Evolutionary conservation across 805 yeast species (phyloP).

Genomic region (Ogataea allantospora): DNA sequence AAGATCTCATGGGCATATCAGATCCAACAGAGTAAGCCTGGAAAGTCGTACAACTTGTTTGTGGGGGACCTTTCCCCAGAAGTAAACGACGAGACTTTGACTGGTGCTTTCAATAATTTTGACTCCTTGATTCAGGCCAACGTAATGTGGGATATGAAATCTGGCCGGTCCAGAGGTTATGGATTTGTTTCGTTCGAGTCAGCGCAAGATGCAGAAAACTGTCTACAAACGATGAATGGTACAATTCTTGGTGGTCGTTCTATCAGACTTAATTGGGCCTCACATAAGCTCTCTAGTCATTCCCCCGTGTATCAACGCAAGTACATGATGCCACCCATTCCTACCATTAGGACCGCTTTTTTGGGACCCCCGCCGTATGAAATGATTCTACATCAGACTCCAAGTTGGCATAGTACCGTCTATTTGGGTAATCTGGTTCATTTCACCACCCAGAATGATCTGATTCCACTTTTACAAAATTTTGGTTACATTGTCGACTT

Average conservation of each 20-base stretch:
- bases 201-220: constrained; percentile 68
- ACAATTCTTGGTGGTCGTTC: constrained; percentile 68
- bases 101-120: constrained; percentile 54
- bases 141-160: constrained; percentile 97
- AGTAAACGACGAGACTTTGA: constrained; percentile 72
- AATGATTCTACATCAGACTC: constrained; percentile 70
- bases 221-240: constrained; percentile 74
- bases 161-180: constrained; percentile 87
- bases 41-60: constrained; percentile 65
- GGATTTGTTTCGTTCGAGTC: constrained; percentile 80
- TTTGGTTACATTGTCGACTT: constrained; percentile 84
- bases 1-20: constrained; percentile 83
- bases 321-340: constrained; percentile 7
- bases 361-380: constrained; percentile 48
- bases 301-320: constrained; percentile 8
- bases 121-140: constrained; percentile 74
- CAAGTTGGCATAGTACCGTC: constrained; percentile 82
- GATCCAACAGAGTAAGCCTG: constrained; percentile 62
- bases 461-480: constrained; percentile 69
- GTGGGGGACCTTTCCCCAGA: constrained; percentile 85
- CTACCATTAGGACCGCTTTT: constrained; percentile 12
- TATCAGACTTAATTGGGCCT: constrained; percentile 86
- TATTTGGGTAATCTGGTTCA: constrained; percentile 85
- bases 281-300: constrained; percentile 46
- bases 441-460: constrained; percentile 66